Evolutionary conservation across 108 stramenopile species (phyloP), one percentile per base, ranked within the genome.

Genomic region (Nannochloropsis oceanica): DNA sequence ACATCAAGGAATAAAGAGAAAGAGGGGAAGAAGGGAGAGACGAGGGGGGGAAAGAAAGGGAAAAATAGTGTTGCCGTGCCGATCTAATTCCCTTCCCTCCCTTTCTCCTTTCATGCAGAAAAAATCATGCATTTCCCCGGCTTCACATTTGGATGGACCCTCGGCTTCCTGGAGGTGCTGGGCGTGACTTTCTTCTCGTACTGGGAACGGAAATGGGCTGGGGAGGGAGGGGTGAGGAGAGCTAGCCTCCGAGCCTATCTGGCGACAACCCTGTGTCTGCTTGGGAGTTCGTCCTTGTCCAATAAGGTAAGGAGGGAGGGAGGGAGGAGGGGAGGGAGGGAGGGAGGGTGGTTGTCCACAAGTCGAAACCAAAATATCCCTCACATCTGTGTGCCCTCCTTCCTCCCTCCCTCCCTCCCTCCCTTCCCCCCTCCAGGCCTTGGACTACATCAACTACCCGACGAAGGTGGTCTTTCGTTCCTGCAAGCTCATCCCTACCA

Each of bases 381-480:
- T 50, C 46, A 13, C 46, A 14, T 18, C 18, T 50, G 13, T 14
- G 14, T 50, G 13, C 46, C 46, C 46, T 50, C 46, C 18, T 50
- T 50, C 14, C 46, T 50, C 14, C 18, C 46, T 13, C 46, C 46
- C 46, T 50, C 46, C 13, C 13, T 18, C 46, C 46, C 46, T 0
- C 13, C 43, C 86, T 82, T 82, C 46, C 46, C 46, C 46, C 46
- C 46, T 13, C 18, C 46, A 50, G 46, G 91, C 94, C 13, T 90
- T 98, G 85, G 95, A 96, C 83, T 98, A 94, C 90, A 98, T 98
- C 87, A 97, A 98, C 84, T 98, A 96, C 88, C 95, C 97, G 25
- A 97, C 97, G 43, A 97, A 96, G 88, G 96, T 97, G 9, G 93
- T 95, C 8, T 95, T 95, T 87, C 93, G 96, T 81, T 93, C 93